phyloP scores from a whole-genome alignment of 2,329 filamentous ascomycete species.

The Cladophialophora bantiana region DNA sequence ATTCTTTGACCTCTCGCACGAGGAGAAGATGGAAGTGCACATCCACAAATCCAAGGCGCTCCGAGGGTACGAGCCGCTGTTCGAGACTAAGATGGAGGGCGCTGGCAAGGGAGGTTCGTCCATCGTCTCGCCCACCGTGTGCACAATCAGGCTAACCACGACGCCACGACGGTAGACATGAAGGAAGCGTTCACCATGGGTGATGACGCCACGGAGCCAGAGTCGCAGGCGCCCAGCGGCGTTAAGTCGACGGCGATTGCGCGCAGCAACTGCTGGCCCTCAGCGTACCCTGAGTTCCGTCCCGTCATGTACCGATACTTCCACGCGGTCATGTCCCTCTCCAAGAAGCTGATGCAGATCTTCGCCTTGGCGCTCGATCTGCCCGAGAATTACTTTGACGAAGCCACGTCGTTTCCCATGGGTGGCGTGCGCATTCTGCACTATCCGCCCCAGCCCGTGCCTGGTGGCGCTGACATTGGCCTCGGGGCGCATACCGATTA shows the following conservation, averaged over 20 bases:
- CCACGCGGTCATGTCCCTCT: slow-evolving; percentile 7
- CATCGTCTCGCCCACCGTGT: not conserved
- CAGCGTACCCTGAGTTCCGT: slow-evolving; percentile 13
- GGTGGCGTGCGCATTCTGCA: slow-evolving; percentile 49
- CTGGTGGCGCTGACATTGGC: slow-evolving; percentile 39
- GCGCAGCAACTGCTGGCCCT: slow-evolving; percentile 15
- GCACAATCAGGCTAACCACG: slow-evolving; percentile 6
- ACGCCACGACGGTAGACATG: slow-evolving; percentile 5
- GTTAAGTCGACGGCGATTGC: not conserved
- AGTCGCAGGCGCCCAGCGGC: slow-evolving; percentile 3
- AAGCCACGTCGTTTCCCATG: slow-evolving; percentile 56
- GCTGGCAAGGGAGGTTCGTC: slow-evolving; percentile 21
- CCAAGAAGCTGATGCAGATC: slow-evolving; percentile 19
- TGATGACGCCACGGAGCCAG: slow-evolving; percentile 15
- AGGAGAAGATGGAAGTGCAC: slow-evolving; percentile 58
- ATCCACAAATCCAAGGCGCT: slow-evolving; percentile 39
- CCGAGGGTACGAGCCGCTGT: slow-evolving; percentile 16
- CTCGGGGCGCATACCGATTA: slow-evolving; percentile 58
- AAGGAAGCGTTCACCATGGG: slow-evolving; percentile 20
- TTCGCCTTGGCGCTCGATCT: slow-evolving; percentile 53
- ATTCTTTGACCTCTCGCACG: slow-evolving; percentile 54
- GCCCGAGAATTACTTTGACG: slow-evolving; percentile 40
- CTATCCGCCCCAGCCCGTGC: slow-evolving; percentile 50
- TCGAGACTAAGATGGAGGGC: slow-evolving; percentile 20
- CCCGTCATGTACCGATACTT: slow-evolving; percentile 17